A percentile compares a stretch with the other conserved stretches of the same genome.
Evolutionary conservation across 345 rosid genomes (phyloP).

Genomic region (Cochlearia excelsa): DNA sequence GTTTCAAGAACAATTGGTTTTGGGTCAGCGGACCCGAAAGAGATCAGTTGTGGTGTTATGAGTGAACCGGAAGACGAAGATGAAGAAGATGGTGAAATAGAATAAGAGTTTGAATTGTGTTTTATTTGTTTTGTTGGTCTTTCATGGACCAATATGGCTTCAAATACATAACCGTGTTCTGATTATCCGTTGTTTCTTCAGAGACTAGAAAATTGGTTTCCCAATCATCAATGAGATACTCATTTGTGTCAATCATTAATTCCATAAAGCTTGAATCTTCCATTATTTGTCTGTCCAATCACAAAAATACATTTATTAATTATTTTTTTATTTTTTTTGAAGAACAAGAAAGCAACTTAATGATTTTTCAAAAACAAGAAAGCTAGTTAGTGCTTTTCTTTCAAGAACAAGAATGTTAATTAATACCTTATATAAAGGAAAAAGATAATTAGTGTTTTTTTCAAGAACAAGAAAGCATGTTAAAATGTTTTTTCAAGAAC

Average conservation of each 20-base stretch:
- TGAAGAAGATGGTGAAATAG: constrained; percentile 13
- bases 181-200: constrained; percentile 1
- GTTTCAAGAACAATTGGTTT: constrained; percentile 4
- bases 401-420: too few relatives aligned
- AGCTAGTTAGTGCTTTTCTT: too few relatives aligned
- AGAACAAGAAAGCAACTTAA: constrained; percentile 3
- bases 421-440: too few relatives aligned
- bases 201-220: constrained; percentile 19
- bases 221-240: constrained; percentile 33
- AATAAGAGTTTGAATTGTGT: constrained; percentile 21
- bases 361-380: too few relatives aligned
- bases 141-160: background rate
- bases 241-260: constrained; percentile 33
- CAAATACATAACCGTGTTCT: background rate
- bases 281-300: constrained; percentile 27
- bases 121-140: constrained; percentile 24
- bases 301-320: background rate
- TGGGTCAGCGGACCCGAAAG: constrained; percentile 25
- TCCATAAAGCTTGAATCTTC: constrained; percentile 33
- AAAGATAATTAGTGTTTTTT: too few relatives aligned
- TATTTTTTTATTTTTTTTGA: background rate
- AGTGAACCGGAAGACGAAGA: constrained; percentile 21
- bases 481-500: too few relatives aligned
- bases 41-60: constrained; percentile 18
- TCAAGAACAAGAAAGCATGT: too few relatives aligned